These are phyloP conservation scores for Debaryomyces psychrophilus DNA, from an alignment of 1,139 yeast species.

Conservation along the genomic window DNA sequence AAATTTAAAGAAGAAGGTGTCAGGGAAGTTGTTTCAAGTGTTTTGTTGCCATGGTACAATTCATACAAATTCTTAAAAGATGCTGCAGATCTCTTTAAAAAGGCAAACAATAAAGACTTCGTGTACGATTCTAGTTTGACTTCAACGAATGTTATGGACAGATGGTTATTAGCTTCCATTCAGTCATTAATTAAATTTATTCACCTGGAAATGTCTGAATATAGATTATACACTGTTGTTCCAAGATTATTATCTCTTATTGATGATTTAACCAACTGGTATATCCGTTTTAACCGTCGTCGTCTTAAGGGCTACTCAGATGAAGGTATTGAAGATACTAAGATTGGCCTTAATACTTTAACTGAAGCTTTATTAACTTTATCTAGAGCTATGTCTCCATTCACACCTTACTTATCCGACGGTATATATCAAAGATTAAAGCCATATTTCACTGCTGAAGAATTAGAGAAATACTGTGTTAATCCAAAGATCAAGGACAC, in stretches of 20 bases:
- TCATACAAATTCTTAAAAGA: constrained; percentile 95
- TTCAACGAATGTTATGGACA: constrained; percentile 93
- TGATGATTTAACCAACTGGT: constrained; percentile 98
- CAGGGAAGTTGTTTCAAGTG: constrained; percentile 94
- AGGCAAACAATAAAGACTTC: constrained; percentile 72
- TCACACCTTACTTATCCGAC: constrained; percentile 95
- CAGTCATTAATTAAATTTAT: constrained; percentile 87
- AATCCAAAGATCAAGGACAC: constrained; percentile 53
- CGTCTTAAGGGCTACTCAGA: constrained; percentile 87
- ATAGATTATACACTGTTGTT: constrained; percentile 93
- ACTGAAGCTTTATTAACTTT: constrained; percentile 87
- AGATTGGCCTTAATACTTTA: constrained; percentile 84
- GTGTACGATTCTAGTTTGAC: constrained; percentile 63
- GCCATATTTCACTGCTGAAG: constrained; percentile 58
- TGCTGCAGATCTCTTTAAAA: constrained; percentile 82
- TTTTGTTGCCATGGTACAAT: constrained; percentile 97
- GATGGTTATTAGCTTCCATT: constrained; percentile 92
- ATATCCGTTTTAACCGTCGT: constrained; percentile 96
- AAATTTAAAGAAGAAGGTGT: constrained; percentile 99
- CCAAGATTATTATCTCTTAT: constrained; percentile 86
- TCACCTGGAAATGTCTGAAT: constrained; percentile 85
- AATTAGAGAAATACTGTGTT: constrained; percentile 46
- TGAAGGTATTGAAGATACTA: constrained; percentile 80
- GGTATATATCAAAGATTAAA: constrained; percentile 79
- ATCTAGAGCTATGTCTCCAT: constrained; percentile 97